Conservation (phyloP, 129 eudicot genomes). For the Gnaphalium uliginosum region DNA sequence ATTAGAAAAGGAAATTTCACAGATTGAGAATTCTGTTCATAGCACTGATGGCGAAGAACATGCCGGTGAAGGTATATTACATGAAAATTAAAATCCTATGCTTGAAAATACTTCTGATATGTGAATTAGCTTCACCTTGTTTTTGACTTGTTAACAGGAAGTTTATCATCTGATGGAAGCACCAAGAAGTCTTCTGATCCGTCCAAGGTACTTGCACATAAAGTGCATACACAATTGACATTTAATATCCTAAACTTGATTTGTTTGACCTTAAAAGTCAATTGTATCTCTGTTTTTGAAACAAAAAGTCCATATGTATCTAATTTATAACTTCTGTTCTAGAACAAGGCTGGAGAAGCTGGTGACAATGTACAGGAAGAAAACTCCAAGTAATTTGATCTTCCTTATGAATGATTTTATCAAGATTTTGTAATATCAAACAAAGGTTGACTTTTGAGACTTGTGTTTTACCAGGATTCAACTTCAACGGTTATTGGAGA, state of each 20-base stretch:
- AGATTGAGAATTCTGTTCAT: conserved; percentile 75
- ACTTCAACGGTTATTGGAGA: conserved; percentile 80
- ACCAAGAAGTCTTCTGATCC: conserved; percentile 52
- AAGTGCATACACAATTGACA: not conserved
- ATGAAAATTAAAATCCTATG: conserved; percentile 26
- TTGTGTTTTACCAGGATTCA: conserved; percentile 54
- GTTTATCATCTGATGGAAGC: conserved; percentile 54
- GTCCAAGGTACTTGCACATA: conserved; percentile 56
- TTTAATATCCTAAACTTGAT: conserved; percentile 18
- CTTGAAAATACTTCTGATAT: not conserved
- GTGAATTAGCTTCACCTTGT: conserved; percentile 16
- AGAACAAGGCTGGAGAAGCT: conserved; percentile 52
- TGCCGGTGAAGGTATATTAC: conserved; percentile 59
- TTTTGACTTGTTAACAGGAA: conserved; percentile 40
- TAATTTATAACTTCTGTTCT: conserved; percentile 18
- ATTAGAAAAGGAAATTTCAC: conserved; percentile 76
- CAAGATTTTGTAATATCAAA: not conserved
- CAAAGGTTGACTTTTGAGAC: conserved; percentile 31
- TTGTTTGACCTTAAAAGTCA: conserved; percentile 29
- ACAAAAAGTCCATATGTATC: conserved; percentile 7
- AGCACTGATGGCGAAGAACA: conserved; percentile 52
- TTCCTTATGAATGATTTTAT: conserved; percentile 20
- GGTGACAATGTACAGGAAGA: conserved; percentile 58
- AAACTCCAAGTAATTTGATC: conserved; percentile 66
- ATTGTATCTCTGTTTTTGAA: conserved; percentile 9